Base-by-base conservation (phyloP, 2,329 filamentous ascomycete species). In the Xylogone sp. region DNA sequence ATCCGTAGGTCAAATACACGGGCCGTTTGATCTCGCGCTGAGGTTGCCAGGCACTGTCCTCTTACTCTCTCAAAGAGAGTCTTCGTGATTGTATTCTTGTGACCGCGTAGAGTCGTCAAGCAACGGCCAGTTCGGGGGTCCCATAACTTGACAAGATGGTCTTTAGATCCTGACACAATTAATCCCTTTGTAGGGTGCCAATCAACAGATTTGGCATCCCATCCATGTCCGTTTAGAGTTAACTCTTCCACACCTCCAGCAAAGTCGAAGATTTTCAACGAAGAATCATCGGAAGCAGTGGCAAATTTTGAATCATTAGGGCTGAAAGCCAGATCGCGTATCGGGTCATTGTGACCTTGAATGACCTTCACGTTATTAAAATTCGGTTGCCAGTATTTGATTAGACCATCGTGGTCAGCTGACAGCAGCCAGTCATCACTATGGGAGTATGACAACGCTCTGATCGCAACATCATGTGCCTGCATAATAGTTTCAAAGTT, bases 401-500 rank as follows among this genome's bases (percentile, higher is more conserved):
- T 87, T 56, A 94, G 81, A 51, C 94, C 94, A 61, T 94, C 91
- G 69, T 97, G 92, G 66, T 97, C 94, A 49, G 90, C 92, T 7
- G 94, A 97, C 49, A 99, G 82, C 12, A 99, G 78, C 93, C 94
- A 99, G 71, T 99, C 94, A 66, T 96, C 90, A 62, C 88, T 95
- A 70, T 97, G 90, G 2, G 94, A 96, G 75, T 96, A 99, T 58
- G 84, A 83, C 44, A 92, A 77, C 9, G 88, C 86, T 60, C 90
- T 83, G 58, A 96, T 91, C 34, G 90, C 88, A 50, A 86, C 84
- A 70, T 97, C 93, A 69, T 97, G 93, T 39, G 93, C 93, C 75
- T 96, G 92, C 88, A 97, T 97, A 22, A 99, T 97, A 3, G 94
- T 97, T 73, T 99, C 94, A 63, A 99, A 99, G 70, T 99, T 97